Evolutionary conservation across 192 early-diverging fungal genomes (phyloP), one percentile per base, ranked within the genome.

Genomic region (Spizellomyces punctatus): DNA sequence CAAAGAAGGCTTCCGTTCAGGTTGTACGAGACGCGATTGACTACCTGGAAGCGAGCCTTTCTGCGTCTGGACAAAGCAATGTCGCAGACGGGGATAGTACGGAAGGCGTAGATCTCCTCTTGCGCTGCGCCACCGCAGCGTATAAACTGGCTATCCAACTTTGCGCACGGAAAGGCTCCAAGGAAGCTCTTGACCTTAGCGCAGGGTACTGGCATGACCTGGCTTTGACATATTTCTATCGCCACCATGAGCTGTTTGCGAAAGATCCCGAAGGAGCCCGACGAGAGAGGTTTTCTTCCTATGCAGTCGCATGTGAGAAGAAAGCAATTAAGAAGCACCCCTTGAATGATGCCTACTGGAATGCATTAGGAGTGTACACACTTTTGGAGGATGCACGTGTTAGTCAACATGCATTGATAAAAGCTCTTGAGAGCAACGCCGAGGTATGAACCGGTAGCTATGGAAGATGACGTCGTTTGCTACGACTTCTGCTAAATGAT

Each of bases 351-450:
- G 60, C 80, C 0, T 89, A 84, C 36, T 92, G 93, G 90, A 92
- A 91, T 58, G 79, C 89, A 0, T 82, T 93, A 50, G 94, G 94
- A 14, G 77, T 91, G 5, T 79, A 90, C 12, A 81, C 88, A 1
- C 55, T 75, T 10, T 68, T 71, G 5, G 71, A 72, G 17, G 73
- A 84, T 27, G 80, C 83, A 3, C 83, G 81, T 54, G 74, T 95
- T 49, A 87, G 89, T 56, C 96, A 98, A 74, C 91, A 96, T 71
- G 88, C 93, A 2, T 88, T 96, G 67, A 91, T 96, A 66, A 83
- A 88, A 72, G 85, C 96, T 12, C 85, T 90, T 43, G 88, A 92
- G 57, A 81, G 79, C 55, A 87, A 91, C 56, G 72, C 87, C 6
- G 79, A 85, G 84, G 91, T 92, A 83, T 56, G 72, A 22, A 19